Evolutionary conservation across 164 flowering plant genomes (phyloP).

Genomic region (Pachysandra terminalis): DNA sequence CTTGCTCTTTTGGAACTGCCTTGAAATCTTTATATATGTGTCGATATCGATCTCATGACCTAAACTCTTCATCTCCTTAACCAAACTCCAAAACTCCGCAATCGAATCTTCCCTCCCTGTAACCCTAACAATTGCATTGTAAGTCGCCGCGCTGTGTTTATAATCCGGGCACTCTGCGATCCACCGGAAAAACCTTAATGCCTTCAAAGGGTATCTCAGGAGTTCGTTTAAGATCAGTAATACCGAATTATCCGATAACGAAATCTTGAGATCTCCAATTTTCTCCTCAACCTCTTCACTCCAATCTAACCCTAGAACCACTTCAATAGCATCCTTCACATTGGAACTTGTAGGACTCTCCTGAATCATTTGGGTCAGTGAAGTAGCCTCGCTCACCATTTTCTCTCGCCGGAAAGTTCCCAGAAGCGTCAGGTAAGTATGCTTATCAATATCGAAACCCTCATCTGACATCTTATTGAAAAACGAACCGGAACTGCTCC

Average conservation of each 20-base stretch:
- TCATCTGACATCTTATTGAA: conserved; percentile 54
- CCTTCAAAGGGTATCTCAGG: conserved; percentile 47
- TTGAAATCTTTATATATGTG: conserved; percentile 67
- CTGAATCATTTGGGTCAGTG: conserved; percentile 44
- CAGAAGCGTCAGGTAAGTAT: conserved; percentile 42
- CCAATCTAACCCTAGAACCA: conserved; percentile 47
- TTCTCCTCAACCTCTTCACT: conserved; percentile 40
- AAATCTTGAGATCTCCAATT: conserved; percentile 38
- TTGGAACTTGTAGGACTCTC: conserved; percentile 37
- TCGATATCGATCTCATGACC: conserved; percentile 80
- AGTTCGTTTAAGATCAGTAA: conserved; percentile 58
- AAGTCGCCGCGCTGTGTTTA: conserved; percentile 63
- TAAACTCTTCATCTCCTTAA: conserved; percentile 61
- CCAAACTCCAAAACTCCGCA: conserved; percentile 61
- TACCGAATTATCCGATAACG: conserved; percentile 50
- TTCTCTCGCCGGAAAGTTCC: conserved; percentile 34
- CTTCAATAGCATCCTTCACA: conserved; percentile 35
- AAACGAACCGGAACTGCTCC: conserved; percentile 61
- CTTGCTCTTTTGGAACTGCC: conserved; percentile 59
- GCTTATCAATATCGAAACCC: conserved; percentile 58
- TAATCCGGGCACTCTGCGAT: conserved; percentile 28
- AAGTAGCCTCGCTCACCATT: conserved; percentile 43
- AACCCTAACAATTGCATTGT: conserved; percentile 65
- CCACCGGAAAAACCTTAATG: conserved; percentile 66
- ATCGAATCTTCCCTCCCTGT: conserved; percentile 55